These are phyloP conservation scores for Acanthamoeba royreba DNA, from an alignment of 208 protist species.

Conservation along the genomic window DNA sequence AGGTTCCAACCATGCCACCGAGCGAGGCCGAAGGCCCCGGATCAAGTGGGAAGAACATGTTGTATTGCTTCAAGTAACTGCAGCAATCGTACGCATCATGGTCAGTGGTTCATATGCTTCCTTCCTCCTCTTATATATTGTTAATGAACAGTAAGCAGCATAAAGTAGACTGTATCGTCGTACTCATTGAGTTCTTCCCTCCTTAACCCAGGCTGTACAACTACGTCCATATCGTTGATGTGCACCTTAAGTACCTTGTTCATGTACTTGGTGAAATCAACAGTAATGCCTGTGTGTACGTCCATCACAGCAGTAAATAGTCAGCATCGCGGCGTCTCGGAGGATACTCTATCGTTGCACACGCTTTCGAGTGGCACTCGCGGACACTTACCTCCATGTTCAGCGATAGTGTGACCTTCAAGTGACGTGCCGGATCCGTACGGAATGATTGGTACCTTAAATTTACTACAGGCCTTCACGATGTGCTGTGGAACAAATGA, in stretches of 20 bases:
- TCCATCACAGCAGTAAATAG: background rate
- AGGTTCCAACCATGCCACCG: slow-evolving; percentile 70
- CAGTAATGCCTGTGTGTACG: background rate
- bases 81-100: too few relatives aligned
- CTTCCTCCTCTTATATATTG: too few relatives aligned
- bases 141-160: too few relatives aligned
- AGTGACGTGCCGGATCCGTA: slow-evolving; percentile 75
- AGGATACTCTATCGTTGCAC: too few relatives aligned
- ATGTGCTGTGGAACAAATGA: too few relatives aligned
- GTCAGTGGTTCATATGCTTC: too few relatives aligned
- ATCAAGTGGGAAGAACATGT: slow-evolving; percentile 75
- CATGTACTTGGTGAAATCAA: slow-evolving; percentile 51
- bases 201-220: slow-evolving; percentile 74
- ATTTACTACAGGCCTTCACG: background rate
- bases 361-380: too few relatives aligned
- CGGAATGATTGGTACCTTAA: slow-evolving; percentile 67
- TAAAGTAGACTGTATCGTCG: too few relatives aligned
- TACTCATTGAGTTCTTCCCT: slow-evolving; percentile 55
- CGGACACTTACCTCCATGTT: slow-evolving; percentile 43
- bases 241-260: slow-evolving; percentile 55
- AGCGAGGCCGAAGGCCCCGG: slow-evolving; percentile 74
- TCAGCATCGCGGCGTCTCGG: too few relatives aligned
- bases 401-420: slow-evolving; percentile 71
- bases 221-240: slow-evolving; percentile 69
- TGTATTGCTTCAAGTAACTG: slow-evolving; percentile 49